These are phyloP conservation scores for Porphyrellus cyaneotinctus DNA, from an alignment of 768 basidiomycete genomes.

Conservation along the genomic window DNA sequence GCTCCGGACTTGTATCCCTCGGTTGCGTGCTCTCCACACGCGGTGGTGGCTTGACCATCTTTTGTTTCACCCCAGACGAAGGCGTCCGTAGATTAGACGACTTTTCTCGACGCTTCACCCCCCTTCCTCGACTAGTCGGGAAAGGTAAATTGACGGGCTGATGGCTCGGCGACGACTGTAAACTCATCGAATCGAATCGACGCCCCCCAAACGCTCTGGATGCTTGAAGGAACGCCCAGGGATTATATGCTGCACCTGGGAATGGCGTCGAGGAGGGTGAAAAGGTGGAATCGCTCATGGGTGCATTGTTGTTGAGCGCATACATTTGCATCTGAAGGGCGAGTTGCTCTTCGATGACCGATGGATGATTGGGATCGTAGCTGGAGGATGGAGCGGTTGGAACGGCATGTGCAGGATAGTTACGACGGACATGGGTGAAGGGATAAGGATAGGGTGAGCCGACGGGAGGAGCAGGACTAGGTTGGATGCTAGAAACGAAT, in stretches of 20 bases:
- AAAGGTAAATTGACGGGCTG: conserved; percentile 43
- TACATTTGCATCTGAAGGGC: conserved; percentile 75
- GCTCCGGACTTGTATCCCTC: conserved; percentile 75
- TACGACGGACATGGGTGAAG: conserved; percentile 67
- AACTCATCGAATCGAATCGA: conserved; percentile 50
- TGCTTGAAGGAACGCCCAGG: conserved; percentile 69
- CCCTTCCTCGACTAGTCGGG: conserved; percentile 42
- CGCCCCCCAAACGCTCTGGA: conserved; percentile 44
- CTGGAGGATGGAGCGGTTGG: conserved; percentile 39
- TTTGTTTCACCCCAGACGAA: conserved; percentile 18
- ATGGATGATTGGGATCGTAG: conserved; percentile 42
- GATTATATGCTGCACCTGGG: conserved; percentile 58
- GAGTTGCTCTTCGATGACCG: conserved; percentile 63
- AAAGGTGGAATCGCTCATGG: conserved; percentile 67
- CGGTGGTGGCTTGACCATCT: conserved; percentile 59
- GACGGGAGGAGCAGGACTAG: conserved; percentile 51
- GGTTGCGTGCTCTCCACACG: conserved; percentile 82
- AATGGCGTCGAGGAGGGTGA: conserved; percentile 75
- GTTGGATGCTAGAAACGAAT: conserved; percentile 48
- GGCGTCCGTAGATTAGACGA: conserved; percentile 34
- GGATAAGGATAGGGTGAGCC: conserved; percentile 82
- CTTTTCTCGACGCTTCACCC: conserved; percentile 44
- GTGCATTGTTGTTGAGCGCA: conserved; percentile 63
- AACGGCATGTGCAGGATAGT: conserved; percentile 37
- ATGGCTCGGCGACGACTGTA: conserved; percentile 42